These are phyloP conservation scores for Citrus medica DNA, from an alignment of 345 rosid species.

Conservation along the genomic window DNA sequence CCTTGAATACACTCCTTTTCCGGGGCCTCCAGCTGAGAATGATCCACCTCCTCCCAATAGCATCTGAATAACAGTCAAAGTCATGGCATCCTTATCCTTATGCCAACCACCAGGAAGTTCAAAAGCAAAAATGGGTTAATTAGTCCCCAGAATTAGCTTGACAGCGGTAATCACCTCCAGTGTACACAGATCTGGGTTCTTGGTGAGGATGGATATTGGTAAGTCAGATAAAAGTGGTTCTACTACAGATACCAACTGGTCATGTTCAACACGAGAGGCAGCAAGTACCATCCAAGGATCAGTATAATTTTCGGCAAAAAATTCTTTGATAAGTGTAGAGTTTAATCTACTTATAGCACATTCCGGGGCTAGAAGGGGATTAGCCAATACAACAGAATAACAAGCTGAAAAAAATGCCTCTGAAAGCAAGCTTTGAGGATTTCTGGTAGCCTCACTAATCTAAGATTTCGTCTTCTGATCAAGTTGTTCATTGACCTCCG, in stretches of 20 bases:
- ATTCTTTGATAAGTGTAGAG: conserved; percentile 53
- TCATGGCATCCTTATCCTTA: conserved; percentile 66
- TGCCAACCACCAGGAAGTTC: conserved; percentile 87
- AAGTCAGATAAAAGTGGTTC: conserved; percentile 87
- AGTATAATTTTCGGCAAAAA: conserved; percentile 65
- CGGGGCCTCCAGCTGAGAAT: conserved; percentile 90
- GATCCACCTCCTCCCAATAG: conserved; percentile 97
- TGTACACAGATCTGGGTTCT: conserved; percentile 71
- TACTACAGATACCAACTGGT: conserved; percentile 66
- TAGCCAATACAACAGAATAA: conserved; percentile 60
- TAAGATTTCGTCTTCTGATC: conserved; percentile 31
- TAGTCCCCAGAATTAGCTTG: conserved; percentile 75
- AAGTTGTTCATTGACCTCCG: conserved; percentile 73
- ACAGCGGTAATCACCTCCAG: conserved; percentile 83
- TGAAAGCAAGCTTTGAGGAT: conserved; percentile 61
- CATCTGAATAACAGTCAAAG: conserved; percentile 90
- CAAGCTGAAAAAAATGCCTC: conserved; percentile 72
- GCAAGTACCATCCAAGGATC: conserved; percentile 81
- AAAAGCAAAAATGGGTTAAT: conserved; percentile 82
- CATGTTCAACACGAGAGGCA: conserved; percentile 81
- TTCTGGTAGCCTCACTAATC: conserved; percentile 44
- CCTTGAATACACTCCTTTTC: conserved; percentile 93
- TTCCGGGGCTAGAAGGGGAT: conserved; percentile 73
- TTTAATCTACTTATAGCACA: conserved; percentile 57
- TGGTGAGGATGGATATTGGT: conserved; percentile 32